Base-by-base conservation (phyloP, 1,284 basidiomycete species). In the Wallemia hederae region DNA sequence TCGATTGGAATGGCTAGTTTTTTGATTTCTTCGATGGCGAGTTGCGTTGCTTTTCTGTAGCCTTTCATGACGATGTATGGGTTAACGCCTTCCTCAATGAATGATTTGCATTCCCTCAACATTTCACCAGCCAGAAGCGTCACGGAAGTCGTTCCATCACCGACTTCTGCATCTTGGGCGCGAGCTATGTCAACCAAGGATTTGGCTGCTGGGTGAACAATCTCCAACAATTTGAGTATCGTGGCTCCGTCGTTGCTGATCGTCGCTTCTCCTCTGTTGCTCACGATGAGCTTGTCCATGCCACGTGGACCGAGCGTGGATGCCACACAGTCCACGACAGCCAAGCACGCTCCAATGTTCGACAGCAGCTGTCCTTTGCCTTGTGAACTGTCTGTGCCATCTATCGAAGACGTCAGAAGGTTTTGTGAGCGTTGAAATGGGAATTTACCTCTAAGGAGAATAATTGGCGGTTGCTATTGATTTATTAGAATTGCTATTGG, bases 161-260 rank as follows among this genome's bases (percentile, higher is more conserved):
- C 92, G 59, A 98, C 89, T 72, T 98, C 92, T 22, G 92, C 91
- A 70, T 98, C 92, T 72, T 98, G 92, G 5, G 92, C 92, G 49
- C 92, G 81, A 55, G 91, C 92, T 69, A 97, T 97, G 69, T 98
- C 92, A 60, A 97, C 92, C 60, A 98, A 76, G 25, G 90, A 94
- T 67, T 88, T 81, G 28, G 92, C 92, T 59, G 92, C 92, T 58
- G 92, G 92, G 71, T 98, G 92, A 7, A 98, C 84, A 69, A 99
- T 94, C 66, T 97, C 92, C 63, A 98, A 79, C 58, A 98, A 77
- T 72, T 94, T 94, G 68, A 98, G 77, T 67, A 99, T 94, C 61
- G 92, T 97, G 56, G 92, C 92, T 61, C 92, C 92, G 78, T 97
- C 92, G 71, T 97, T 92, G 27, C 91, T 96, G 70, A 98, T 98